Evolutionary conservation across 176 grass and related monocot species (phyloP), one percentile per base, ranked within the genome.

Genomic region (Chrysopogon serrulatus): DNA sequence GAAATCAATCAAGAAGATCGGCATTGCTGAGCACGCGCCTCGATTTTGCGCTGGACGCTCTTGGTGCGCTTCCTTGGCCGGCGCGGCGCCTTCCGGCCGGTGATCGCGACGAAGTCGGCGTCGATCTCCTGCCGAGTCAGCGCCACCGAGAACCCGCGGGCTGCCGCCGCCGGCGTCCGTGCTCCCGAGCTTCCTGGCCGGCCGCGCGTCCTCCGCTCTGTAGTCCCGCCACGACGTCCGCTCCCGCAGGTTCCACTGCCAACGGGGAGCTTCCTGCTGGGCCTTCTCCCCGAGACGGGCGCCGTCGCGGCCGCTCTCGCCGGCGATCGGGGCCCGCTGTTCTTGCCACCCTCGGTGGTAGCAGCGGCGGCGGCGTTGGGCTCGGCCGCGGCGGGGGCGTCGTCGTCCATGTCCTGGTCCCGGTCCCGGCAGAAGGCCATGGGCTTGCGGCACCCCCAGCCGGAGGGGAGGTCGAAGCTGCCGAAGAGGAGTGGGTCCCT

Each of bases 91-190:
- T 87, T 91, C 51, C 75, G 74, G 28, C 90, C 93, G 75, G 93
- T 94, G 53, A 99, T 90, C 66, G 87, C 73, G 66, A 91, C 4
- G 94, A 99, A 88, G 86, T 99, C 97, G 21, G 67, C 84, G 1
- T 94, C 97, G 84, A 99, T 92, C 83, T 99, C 93, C 77, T 89
- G 86, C 16, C 26, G 54, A 32, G 91, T 65, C 24, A 99, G 90
- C 28, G 88, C 3, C 57, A 88, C 41, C 23, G 91, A 86, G 73
- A 99, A 85, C 34, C 65, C 75, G 69, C 82, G 78, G 54, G 24
- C 65, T 74, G 36, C 16, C 65, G 24, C 16, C 65, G 43, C 3
- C 44, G 64, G 14, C 45, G 40, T 56, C 65, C 27, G 56, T 27
- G 37, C 32, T 64, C 62, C 77, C 33, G 54, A 45, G 47, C 37